These are phyloP conservation scores for Ulota crispa DNA, from an alignment of 225 moss, liverwort and hornwort species.

Conservation along the genomic window DNA sequence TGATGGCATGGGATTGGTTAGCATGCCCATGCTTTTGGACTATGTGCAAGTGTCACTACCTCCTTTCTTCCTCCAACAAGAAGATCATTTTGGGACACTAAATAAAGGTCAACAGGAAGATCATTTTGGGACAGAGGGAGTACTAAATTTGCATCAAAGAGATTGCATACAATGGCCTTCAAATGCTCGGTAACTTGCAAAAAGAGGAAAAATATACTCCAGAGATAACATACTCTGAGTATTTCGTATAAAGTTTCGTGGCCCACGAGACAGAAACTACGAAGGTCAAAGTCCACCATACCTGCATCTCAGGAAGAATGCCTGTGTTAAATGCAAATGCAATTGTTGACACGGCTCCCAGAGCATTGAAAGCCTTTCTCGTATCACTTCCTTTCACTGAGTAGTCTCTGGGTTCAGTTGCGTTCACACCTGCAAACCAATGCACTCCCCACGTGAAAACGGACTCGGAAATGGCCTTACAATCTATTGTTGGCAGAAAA, in stretches of 20 bases:
- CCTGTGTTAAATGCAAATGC: conserved; percentile 58
- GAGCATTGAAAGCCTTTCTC: conserved; percentile 33
- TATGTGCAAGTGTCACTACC: too few species aligned
- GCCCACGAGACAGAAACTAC: not conserved
- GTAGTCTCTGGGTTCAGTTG: conserved; percentile 35
- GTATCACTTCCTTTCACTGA: conserved; percentile 32
- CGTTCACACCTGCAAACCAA: conserved; percentile 34
- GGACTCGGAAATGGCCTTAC: not conserved
- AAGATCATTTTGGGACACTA: too few species aligned
- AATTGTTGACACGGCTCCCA: conserved; percentile 45
- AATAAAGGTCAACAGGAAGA: too few species aligned
- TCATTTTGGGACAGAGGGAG: too few species aligned
- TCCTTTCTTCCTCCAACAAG: too few species aligned
- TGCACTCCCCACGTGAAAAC: not conserved
- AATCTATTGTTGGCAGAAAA: not conserved
- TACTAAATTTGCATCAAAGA: not conserved
- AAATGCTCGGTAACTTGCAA: not conserved
- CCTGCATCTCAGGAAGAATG: conserved; percentile 63
- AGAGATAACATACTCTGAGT: too few species aligned
- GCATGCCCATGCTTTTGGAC: too few species aligned
- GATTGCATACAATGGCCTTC: not conserved
- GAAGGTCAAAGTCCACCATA: not conserved
- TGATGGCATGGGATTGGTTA: too few species aligned
- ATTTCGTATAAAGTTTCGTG: not conserved
- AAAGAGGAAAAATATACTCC: too few species aligned